A percentile compares a stretch with the other conserved stretches of the same genome.
Conservation (phyloP, 1,284 basidiomycete species). For the Boletus hoseneyae region DNA sequence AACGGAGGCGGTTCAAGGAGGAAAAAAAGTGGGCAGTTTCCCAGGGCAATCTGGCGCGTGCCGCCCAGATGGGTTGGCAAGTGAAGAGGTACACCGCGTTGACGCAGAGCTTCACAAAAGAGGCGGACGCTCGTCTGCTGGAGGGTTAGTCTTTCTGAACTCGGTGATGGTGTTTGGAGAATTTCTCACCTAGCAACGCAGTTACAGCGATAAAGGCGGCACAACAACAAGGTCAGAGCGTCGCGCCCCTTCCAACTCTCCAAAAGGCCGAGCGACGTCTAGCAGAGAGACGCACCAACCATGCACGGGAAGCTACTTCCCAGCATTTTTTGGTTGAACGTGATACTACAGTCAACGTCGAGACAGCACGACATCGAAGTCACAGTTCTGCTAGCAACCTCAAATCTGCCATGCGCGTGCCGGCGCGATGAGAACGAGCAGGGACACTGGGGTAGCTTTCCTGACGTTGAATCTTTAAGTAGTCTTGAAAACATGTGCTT, state of each 20-base stretch:
- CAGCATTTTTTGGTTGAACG: constrained; percentile 31
- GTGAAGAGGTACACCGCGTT: constrained; percentile 73
- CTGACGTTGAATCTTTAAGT: constrained; percentile 6
- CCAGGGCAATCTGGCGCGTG: constrained; percentile 68
- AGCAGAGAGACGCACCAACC: constrained; percentile 30
- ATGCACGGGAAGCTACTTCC: constrained; percentile 25
- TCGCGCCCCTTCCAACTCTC: constrained; percentile 15
- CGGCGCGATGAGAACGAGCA: constrained; percentile 22
- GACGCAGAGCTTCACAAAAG: constrained; percentile 74
- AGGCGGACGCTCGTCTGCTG: constrained; percentile 69
- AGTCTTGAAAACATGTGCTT: constrained; percentile 12
- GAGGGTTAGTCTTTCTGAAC: constrained; percentile 47
- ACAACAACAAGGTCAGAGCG: constrained; percentile 16
- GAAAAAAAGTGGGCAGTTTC: constrained; percentile 80
- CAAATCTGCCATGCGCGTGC: constrained; percentile 32
- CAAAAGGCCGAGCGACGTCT: constrained; percentile 27
- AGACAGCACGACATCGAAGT: constrained; percentile 29
- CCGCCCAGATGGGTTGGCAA: constrained; percentile 75
- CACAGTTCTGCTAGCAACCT: constrained; percentile 30
- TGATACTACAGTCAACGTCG: constrained; percentile 27
- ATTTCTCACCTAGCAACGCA: constrained; percentile 17
- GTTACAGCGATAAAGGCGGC: constrained; percentile 29
- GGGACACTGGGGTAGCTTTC: constrained; percentile 1
- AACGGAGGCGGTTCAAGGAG: constrained; percentile 75
- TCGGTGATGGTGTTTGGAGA: neutral